These are phyloP conservation scores for Scutellaria galericulata DNA, from an alignment of 257 asterid genomes.

Conservation along the genomic window DNA sequence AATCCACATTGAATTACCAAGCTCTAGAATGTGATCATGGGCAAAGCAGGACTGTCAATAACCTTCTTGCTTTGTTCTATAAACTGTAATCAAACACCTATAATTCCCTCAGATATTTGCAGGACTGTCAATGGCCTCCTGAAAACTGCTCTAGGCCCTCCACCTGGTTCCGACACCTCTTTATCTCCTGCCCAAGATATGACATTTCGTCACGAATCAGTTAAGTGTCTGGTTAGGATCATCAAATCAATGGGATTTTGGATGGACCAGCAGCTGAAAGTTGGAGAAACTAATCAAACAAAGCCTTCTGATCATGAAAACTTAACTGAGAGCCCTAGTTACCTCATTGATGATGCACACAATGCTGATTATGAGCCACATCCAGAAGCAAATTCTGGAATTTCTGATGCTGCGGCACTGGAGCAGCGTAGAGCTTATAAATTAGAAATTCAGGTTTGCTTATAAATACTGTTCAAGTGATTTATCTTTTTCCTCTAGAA, in stretches of 20 bases:
- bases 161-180: constrained; percentile 88
- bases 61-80: constrained; percentile 27
- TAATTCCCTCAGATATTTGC: constrained; percentile 59
- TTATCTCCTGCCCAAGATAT: constrained; percentile 90
- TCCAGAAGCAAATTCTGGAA: constrained; percentile 66
- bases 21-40: too few species aligned
- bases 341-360: constrained; percentile 61
- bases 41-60: constrained; percentile 11
- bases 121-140: constrained; percentile 97
- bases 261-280: constrained; percentile 98
- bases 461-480: constrained; percentile 33
- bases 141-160: constrained; percentile 97
- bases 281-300: constrained; percentile 63
- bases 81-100: constrained; percentile 24
- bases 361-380: constrained; percentile 74
- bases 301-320: constrained; percentile 65
- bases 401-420: constrained; percentile 77
- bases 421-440: constrained; percentile 98
- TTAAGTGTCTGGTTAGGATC: constrained; percentile 85
- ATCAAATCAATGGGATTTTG: constrained; percentile 92
- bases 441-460: constrained; percentile 89
- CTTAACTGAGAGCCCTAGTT: constrained; percentile 48
- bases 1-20: too few species aligned
- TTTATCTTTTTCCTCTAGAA: constrained; percentile 22
- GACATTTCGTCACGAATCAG: constrained; percentile 97